These are phyloP conservation scores for Botrytis byssoidea DNA, from an alignment of 2,329 filamentous ascomycete genomes.

Conservation along the genomic window DNA sequence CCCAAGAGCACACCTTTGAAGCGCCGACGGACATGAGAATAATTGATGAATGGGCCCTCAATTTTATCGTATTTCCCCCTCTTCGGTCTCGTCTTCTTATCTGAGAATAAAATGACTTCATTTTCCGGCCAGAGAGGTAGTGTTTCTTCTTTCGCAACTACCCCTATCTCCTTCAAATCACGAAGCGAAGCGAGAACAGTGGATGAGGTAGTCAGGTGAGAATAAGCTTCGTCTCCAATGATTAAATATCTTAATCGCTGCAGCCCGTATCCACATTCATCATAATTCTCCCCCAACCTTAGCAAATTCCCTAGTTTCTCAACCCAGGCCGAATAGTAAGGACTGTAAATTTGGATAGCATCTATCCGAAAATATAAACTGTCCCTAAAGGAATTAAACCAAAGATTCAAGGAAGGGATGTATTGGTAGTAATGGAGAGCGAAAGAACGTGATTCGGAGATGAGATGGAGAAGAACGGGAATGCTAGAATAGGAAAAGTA, in stretches of 20 bases:
- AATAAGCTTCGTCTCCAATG: neutral
- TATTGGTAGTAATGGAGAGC: conserved; percentile 8
- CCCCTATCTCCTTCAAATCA: conserved; percentile 1
- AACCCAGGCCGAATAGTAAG: neutral
- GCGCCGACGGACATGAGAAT: neutral
- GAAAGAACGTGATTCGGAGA: conserved; percentile 3
- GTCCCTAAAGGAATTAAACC: neutral
- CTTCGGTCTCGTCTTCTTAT: neutral
- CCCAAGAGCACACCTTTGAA: neutral
- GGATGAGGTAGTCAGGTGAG: neutral
- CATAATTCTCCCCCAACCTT: neutral
- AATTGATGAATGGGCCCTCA: neutral
- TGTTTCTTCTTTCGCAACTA: neutral
- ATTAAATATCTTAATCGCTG: neutral
- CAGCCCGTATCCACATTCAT: neutral
- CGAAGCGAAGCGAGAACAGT: neutral
- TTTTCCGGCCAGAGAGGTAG: neutral
- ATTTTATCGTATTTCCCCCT: neutral
- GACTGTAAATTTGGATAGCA: neutral
- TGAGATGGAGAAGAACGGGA: neutral
- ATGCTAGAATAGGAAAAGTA: conserved; percentile 4
- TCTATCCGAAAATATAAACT: conserved; percentile 3
- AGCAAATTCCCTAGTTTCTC: neutral
- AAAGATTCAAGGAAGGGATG: neutral
- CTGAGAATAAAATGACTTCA: neutral